Evolutionary conservation across 768 basidiomycete species (phyloP).

Genomic region (Rhizopogon vinicolor): DNA sequence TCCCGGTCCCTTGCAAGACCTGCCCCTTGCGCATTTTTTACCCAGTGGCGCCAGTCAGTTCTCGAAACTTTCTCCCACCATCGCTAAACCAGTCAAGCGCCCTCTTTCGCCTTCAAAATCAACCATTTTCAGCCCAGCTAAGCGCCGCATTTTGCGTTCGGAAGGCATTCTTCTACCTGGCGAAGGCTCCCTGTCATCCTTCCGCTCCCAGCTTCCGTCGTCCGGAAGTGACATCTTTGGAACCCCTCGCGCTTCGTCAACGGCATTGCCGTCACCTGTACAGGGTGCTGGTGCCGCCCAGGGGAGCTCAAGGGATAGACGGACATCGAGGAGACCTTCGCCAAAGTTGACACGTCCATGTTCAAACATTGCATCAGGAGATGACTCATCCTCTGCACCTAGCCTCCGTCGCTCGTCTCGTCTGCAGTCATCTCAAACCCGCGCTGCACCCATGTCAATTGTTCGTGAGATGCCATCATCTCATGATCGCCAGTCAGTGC

Average conservation of each 20-base stretch:
- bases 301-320: constrained; percentile 10
- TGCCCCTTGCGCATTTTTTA: constrained; percentile 55
- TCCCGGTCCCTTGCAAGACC: constrained; percentile 53
- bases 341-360: constrained; percentile 19
- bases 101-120: constrained; percentile 53
- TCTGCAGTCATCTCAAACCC: constrained; percentile 8
- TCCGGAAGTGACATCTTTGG: constrained; percentile 34
- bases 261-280: constrained; percentile 1
- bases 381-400: background rate
- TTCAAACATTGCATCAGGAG: constrained; percentile 5
- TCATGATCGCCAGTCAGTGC: constrained; percentile 49
- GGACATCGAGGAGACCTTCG: constrained; percentile 10
- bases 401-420: constrained; percentile 9
- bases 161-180: constrained; percentile 42
- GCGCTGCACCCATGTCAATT: constrained; percentile 18
- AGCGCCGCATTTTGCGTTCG: constrained; percentile 59
- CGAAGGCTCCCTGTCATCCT: background rate
- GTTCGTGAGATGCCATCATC: constrained; percentile 38
- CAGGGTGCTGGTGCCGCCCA: constrained; percentile 10
- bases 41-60: constrained; percentile 27
- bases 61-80: constrained; percentile 12
- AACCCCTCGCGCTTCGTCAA: constrained; percentile 28
- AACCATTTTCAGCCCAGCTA: constrained; percentile 53
- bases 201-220: background rate
- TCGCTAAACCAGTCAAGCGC: constrained; percentile 47